These are phyloP conservation scores for Yarrowia sp. DNA, from an alignment of 805 yeast genomes.

Conservation along the genomic window DNA sequence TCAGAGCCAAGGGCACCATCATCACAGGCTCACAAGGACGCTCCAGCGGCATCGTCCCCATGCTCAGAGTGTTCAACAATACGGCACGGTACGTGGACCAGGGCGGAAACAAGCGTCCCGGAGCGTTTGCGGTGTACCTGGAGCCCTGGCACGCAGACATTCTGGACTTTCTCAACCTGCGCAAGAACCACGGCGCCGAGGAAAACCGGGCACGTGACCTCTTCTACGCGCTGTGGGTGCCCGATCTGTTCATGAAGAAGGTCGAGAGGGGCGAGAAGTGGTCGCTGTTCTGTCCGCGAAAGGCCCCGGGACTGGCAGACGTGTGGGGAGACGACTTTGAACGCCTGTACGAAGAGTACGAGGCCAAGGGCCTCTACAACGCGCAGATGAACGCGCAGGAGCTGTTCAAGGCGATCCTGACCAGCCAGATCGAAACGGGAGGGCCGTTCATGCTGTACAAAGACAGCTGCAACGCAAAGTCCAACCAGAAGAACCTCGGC, in stretches of 20 bases:
- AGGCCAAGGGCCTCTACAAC: constrained; percentile 57
- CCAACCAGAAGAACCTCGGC: constrained; percentile 88
- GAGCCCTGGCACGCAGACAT: constrained; percentile 97
- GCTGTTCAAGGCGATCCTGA: constrained; percentile 80
- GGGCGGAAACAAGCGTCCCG: constrained; percentile 96
- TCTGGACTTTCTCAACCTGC: constrained; percentile 73
- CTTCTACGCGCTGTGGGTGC: constrained; percentile 89
- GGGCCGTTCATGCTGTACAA: constrained; percentile 92
- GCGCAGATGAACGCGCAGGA: constrained; percentile 73
- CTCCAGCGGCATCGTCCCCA: constrained; percentile 86
- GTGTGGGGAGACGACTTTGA: constrained; percentile 78
- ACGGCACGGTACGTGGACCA: constrained; percentile 95
- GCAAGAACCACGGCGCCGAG: constrained; percentile 92
- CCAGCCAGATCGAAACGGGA: constrained; percentile 92
- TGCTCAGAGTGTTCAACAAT: constrained; percentile 88
- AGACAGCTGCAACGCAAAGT: constrained; percentile 83
- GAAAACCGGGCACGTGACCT: constrained; percentile 88
- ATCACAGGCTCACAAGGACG: constrained; percentile 85
- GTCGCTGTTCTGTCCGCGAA: constrained; percentile 84
- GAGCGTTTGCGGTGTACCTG: constrained; percentile 86
- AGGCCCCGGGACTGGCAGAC: constrained; percentile 78
- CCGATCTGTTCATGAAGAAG: constrained; percentile 86
- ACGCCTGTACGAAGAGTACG: constrained; percentile 65
- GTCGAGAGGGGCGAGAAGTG: constrained; percentile 73
- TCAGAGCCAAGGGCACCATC: constrained; percentile 76